These are phyloP conservation scores for Xerophyta viscosa DNA, from an alignment of 106 monocot species.

Conservation along the genomic window DNA sequence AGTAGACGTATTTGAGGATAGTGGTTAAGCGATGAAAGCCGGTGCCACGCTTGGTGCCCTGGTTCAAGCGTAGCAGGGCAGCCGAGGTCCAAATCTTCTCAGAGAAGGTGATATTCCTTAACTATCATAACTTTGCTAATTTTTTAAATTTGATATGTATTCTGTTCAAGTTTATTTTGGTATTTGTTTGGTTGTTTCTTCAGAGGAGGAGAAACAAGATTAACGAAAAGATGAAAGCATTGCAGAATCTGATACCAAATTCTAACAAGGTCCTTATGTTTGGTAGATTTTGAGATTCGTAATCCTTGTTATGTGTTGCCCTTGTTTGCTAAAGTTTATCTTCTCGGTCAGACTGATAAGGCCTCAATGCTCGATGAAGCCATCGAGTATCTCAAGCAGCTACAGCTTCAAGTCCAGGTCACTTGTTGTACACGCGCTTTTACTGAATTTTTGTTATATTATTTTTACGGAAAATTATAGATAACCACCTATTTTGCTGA, in stretches of 20 bases:
- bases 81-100: slow-evolving; percentile 85
- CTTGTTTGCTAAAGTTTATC: neutral
- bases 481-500: too few species aligned
- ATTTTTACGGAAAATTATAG: too few species aligned
- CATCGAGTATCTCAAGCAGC: slow-evolving; percentile 65
- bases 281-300: too few species aligned
- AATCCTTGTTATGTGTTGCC: too few species aligned
- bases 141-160: too few species aligned
- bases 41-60: slow-evolving; percentile 21
- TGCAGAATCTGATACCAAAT: slow-evolving; percentile 72
- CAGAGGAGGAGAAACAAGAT: slow-evolving; percentile 67
- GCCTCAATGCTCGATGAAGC: slow-evolving; percentile 78
- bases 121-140: too few species aligned
- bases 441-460: too few species aligned
- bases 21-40: slow-evolving; percentile 20
- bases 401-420: slow-evolving; percentile 80
- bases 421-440: neutral
- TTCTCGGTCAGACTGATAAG: slow-evolving; percentile 47
- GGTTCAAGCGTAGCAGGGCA: slow-evolving; percentile 68
- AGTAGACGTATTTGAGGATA: slow-evolving; percentile 15
- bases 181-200: neutral
- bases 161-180: too few species aligned
- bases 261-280: slow-evolving; percentile 48
- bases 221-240: slow-evolving; percentile 72
- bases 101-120: slow-evolving; percentile 56